Evolutionary conservation across 2,329 filamentous ascomycete genomes (phyloP).

Genomic region (Pestalotiopsis sp.): DNA sequence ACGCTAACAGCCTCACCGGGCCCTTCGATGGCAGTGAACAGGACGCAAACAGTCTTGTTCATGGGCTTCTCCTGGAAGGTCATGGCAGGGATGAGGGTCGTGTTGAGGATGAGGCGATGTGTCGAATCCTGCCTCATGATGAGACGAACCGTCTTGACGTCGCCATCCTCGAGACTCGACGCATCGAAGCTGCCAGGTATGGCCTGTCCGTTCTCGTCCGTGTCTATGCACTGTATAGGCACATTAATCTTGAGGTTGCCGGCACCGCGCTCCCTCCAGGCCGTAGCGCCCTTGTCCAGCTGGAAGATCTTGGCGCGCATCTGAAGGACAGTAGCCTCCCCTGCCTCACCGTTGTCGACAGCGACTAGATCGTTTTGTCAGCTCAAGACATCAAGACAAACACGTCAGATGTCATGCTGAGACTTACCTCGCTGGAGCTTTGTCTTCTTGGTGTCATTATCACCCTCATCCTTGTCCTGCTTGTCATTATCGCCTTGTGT

Average conservation of each 20-base stretch:
- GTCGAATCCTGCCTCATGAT: slow-evolving; percentile 92
- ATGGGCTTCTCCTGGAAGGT: slow-evolving; percentile 77
- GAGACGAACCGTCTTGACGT: slow-evolving; percentile 66
- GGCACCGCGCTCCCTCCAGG: slow-evolving; percentile 88
- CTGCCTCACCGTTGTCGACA: slow-evolving; percentile 85
- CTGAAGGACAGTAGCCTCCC: slow-evolving; percentile 74
- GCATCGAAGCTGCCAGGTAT: slow-evolving; percentile 58
- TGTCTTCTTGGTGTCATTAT: slow-evolving; percentile 61
- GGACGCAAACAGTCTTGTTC: slow-evolving; percentile 70
- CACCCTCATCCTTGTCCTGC: slow-evolving; percentile 48
- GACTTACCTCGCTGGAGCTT: slow-evolving; percentile 71
- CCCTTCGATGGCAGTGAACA: slow-evolving; percentile 66
- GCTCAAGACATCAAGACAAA: not conserved
- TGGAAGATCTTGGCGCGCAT: slow-evolving; percentile 85
- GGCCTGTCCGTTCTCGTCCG: slow-evolving; percentile 48
- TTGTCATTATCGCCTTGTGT: slow-evolving; percentile 49
- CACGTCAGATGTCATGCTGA: not conserved
- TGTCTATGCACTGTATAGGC: slow-evolving; percentile 57
- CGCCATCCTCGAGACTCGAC: slow-evolving; percentile 51
- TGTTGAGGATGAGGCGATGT: slow-evolving; percentile 84
- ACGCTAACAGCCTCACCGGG: slow-evolving; percentile 58
- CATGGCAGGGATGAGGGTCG: slow-evolving; percentile 76
- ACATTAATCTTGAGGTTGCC: slow-evolving; percentile 87
- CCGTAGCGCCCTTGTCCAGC: slow-evolving; percentile 63
- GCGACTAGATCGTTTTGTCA: slow-evolving; percentile 46